These are phyloP conservation scores for Cutaneotrichosporon cyanovorans DNA, from an alignment of 1,284 basidiomycete species.

Conservation along the genomic window DNA sequence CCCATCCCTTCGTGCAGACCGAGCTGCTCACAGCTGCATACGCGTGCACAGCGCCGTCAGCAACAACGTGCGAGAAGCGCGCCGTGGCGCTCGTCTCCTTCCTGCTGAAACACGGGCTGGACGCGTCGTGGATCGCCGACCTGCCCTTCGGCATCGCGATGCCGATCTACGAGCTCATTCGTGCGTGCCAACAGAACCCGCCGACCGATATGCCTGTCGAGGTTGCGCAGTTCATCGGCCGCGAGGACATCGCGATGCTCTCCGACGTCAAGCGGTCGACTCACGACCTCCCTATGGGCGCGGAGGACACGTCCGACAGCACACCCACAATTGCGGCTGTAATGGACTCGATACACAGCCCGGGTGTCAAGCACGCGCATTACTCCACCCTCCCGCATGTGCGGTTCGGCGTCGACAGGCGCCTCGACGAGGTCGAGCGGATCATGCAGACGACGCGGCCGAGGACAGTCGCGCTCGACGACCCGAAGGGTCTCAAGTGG, in stretches of 20 bases:
- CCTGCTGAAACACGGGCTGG: constrained; percentile 54
- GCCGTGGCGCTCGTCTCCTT: constrained; percentile 58
- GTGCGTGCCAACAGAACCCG: constrained; percentile 71
- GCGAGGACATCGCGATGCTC: constrained; percentile 60
- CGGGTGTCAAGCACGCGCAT: constrained; percentile 10
- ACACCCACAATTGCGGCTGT: constrained; percentile 21
- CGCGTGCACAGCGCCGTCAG: constrained; percentile 44
- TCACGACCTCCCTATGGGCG: constrained; percentile 14
- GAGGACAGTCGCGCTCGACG: constrained; percentile 58
- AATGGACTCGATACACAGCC: constrained; percentile 4
- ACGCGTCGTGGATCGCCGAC: constrained; percentile 50
- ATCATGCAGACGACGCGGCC: constrained; percentile 72
- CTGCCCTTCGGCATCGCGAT: constrained; percentile 64
- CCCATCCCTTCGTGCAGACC: constrained; percentile 20
- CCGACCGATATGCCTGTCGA: constrained; percentile 61
- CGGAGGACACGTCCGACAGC: constrained; percentile 10
- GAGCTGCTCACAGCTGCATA: constrained; percentile 22
- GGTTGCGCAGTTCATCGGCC: constrained; percentile 67
- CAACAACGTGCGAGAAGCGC: constrained; percentile 5
- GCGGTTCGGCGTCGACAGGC: constrained; percentile 74
- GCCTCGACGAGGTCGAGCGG: constrained; percentile 76
- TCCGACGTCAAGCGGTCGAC: constrained; percentile 1
- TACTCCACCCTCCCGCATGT: constrained; percentile 51
- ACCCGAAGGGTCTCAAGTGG: constrained; percentile 65
- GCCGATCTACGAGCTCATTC: constrained; percentile 71